Base-by-base conservation (phyloP, 139 green algal species). In the Haematococcus lacustris region DNA sequence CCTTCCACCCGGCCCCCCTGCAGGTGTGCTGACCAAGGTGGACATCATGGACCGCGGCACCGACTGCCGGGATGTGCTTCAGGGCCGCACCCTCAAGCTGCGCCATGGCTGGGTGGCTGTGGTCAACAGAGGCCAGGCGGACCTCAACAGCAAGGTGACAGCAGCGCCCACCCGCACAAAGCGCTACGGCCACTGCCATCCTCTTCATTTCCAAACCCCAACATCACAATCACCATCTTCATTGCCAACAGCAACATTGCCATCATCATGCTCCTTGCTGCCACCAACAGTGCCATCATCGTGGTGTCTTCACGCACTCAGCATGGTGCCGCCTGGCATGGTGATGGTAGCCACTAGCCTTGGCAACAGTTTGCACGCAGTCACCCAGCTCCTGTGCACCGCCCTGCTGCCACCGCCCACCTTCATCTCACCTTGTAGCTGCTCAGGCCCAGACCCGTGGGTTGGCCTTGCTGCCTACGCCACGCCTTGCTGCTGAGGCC, bases 31-130 rank as follows among this genome's bases (percentile, higher is more conserved):
- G 35, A 97, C 92, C 26, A 98, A 97, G 85, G 85, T 98, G 47
- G 95, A 99, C 83, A 97, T 99, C 80, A 98, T 98, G 95, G 95
- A 99, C 79, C 87, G 89, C 13, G 95, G 95, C 53, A 99, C 95
- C 0, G 84, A 95, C 78, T 89, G 84, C 76, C 79, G 89, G 17
- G 91, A 96, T n/a, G 83, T 97, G 35, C 82, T 97, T 61, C 67
- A 91, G 69, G 91, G 91, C 37, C 77, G 76, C 35, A 84, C 86
- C 1, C 81, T 96, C 37, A 57, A 69, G 57, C 80, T 97, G 70
- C 89, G 90, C 72, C 88, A 96, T 71, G 92, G 93, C 66, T 97
- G 93, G 93, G 92, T 97, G 70, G 93, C 86, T 21, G 91, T 97
- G 1, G 91, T 97, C 26, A 97, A 97, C 82, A 79, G 93, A 61